Evolutionary conservation across 116 monocot genomes (phyloP), one percentile per base, ranked within the genome.

Genomic region (Iris pallida): DNA sequence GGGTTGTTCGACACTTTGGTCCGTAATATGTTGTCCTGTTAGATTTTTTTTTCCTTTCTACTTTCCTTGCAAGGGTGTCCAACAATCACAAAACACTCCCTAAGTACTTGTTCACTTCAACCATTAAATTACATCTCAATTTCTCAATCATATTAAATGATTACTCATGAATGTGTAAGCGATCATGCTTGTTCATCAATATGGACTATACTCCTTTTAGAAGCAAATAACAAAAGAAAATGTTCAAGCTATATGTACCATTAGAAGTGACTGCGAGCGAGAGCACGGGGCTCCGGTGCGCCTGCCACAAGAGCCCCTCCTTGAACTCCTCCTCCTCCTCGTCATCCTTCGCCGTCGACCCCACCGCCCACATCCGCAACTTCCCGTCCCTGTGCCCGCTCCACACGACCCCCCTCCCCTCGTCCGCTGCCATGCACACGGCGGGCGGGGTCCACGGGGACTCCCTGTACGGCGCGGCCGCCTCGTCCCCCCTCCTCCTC

Each of bases 271-370:
- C 78, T 48, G 73, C 57, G 63, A 94, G 69, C 67, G 85, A 84
- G 6, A 94, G 70, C 53, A 94, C 80, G 0, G 90, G 82, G 15
- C 71, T 63, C 10, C 86, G 86, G 57, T 90, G 87, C 2, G 90
- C 94, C 59, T 87, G 85, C 94, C 94, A 94, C 4, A 90, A 76
- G 12, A 94, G 78, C 6, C 82, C 87, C 70, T 87, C 94, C 66
- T 61, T 87, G 47, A 90, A 87, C 16, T 64, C 42, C 48, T n/a
- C 73, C 2, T 45, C 70, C 63, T 11, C 44, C 15, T 43, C 63
- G 5, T 5, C 13, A n/a, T 5, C 13, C 66, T 2, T 1, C 7
- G 40, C 52, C 8, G 4, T 12, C 19, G 4, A 2, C 40, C 5
- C 30, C 17, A 10, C 8, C 4, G 6, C 20, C 19, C 66, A 6